These are phyloP conservation scores for Vanderwaltozyma polyspora DNA, from an alignment of 805 yeast genomes.

Conservation along the genomic window DNA sequence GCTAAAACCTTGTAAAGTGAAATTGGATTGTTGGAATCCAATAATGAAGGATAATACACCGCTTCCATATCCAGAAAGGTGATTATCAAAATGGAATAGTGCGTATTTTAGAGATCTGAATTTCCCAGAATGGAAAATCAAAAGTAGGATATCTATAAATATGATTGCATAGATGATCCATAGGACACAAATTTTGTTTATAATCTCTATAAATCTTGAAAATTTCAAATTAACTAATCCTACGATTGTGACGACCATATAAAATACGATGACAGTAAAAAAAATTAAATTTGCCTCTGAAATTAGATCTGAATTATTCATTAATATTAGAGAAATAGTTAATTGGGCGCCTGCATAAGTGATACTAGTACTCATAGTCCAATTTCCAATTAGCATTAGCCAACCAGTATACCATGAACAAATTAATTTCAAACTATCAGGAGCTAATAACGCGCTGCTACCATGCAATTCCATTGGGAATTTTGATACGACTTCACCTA, in stretches of 20 bases:
- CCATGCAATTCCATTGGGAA: constrained; percentile 73
- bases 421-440: constrained; percentile 41
- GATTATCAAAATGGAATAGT: constrained; percentile 56
- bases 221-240: constrained; percentile 54
- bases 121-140: constrained; percentile 41
- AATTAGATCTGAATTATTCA: constrained; percentile 43
- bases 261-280: constrained; percentile 46
- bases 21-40: constrained; percentile 68
- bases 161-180: constrained; percentile 68
- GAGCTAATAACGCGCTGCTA: constrained; percentile 60
- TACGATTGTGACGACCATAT: constrained; percentile 43
- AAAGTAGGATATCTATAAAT: constrained; percentile 50
- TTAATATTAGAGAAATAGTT: constrained; percentile 53
- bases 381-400: constrained; percentile 60
- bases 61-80: constrained; percentile 63
- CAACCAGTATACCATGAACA: constrained; percentile 75
- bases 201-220: constrained; percentile 46
- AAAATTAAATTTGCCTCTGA: constrained; percentile 39
- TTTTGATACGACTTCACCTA: constrained; percentile 68
- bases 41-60: constrained; percentile 58
- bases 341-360: constrained; percentile 70
- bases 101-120: constrained; percentile 51
- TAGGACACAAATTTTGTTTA: constrained; percentile 57
- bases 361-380: constrained; percentile 66
- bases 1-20: constrained; percentile 75